These are phyloP conservation scores for Colletotrichum brevisporum DNA, from an alignment of 2,329 filamentous ascomycete species.

Conservation along the genomic window DNA sequence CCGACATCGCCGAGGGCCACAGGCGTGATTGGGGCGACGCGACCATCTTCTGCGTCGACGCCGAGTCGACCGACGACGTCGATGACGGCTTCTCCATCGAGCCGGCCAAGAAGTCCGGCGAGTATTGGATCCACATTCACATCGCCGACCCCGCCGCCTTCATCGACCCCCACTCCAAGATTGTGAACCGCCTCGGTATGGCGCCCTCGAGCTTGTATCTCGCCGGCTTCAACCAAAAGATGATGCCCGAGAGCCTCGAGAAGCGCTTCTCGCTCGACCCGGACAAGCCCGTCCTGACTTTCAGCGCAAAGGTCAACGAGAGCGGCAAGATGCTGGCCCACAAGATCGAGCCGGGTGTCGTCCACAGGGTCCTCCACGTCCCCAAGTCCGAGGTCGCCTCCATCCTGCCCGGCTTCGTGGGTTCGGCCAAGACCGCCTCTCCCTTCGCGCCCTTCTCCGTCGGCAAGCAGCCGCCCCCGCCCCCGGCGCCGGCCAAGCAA, in stretches of 20 bases:
- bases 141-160: conserved; percentile 83
- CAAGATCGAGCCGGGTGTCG: conserved; percentile 66
- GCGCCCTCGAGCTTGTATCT: conserved; percentile 73
- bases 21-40: conserved; percentile 73
- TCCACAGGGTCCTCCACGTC: conserved; percentile 71
- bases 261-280: conserved; percentile 68
- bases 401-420: conserved; percentile 28
- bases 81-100: conserved; percentile 86
- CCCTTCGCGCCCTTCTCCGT: conserved; percentile 49
- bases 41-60: conserved; percentile 81
- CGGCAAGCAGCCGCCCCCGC: conserved; percentile 46
- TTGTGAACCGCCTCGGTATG: conserved; percentile 73
- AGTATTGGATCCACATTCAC: conserved; percentile 84
- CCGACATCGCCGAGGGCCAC: conserved; percentile 62
- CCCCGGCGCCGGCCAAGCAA: conserved; percentile 51
- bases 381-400: conserved; percentile 49
- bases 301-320: conserved; percentile 70
- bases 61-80: conserved; percentile 75
- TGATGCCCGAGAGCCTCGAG: conserved; percentile 64
- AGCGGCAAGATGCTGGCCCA: conserved; percentile 67
- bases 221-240: conserved; percentile 69
- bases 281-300: conserved; percentile 69
- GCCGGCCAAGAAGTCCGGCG: conserved; percentile 61
- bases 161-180: conserved; percentile 69
- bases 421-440: neutral